phyloP scores from a whole-genome alignment of 192 early-diverging fungal genomes.

The Polychytrium aggregatum region DNA sequence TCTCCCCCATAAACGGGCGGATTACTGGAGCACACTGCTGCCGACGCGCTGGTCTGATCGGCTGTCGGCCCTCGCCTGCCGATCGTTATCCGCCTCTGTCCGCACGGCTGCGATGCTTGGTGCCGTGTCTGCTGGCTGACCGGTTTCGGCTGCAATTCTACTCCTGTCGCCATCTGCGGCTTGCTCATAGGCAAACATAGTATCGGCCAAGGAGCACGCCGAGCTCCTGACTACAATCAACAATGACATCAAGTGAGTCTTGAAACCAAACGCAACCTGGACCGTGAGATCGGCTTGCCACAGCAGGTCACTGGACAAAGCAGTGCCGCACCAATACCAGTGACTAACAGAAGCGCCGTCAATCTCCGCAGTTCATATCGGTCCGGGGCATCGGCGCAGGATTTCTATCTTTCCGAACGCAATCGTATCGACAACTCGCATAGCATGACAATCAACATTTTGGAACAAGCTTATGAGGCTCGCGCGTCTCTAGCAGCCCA shows the following conservation, averaged over 20 bases:
- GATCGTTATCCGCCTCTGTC: background rate
- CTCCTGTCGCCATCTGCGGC: too few species aligned
- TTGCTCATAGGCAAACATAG: constrained; percentile 39
- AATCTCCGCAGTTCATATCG: constrained; percentile 23
- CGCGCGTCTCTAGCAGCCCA: constrained; percentile 55
- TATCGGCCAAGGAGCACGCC: constrained; percentile 52
- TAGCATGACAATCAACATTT: constrained; percentile 61
- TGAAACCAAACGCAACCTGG: constrained; percentile 9
- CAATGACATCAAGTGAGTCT: constrained; percentile 39
- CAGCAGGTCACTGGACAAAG: too few species aligned
- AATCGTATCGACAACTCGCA: constrained; percentile 59
- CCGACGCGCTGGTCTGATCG: too few species aligned
- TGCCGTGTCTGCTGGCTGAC: background rate
- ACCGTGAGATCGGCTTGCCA: too few species aligned
- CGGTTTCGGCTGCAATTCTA: too few species aligned
- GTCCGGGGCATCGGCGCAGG: constrained; percentile 23
- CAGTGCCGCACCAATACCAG: too few species aligned
- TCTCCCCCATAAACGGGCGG: too few species aligned
- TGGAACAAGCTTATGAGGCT: constrained; percentile 68
- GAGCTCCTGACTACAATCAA: constrained; percentile 54
- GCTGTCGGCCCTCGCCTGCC: too few species aligned
- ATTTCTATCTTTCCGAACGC: constrained; percentile 62
- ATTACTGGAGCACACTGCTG: too few species aligned
- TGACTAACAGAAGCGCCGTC: too few species aligned
- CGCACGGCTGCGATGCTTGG: background rate